Base-by-base conservation (phyloP, 2,329 filamentous ascomycete genomes). In the Diaporthe citrichinensis region DNA sequence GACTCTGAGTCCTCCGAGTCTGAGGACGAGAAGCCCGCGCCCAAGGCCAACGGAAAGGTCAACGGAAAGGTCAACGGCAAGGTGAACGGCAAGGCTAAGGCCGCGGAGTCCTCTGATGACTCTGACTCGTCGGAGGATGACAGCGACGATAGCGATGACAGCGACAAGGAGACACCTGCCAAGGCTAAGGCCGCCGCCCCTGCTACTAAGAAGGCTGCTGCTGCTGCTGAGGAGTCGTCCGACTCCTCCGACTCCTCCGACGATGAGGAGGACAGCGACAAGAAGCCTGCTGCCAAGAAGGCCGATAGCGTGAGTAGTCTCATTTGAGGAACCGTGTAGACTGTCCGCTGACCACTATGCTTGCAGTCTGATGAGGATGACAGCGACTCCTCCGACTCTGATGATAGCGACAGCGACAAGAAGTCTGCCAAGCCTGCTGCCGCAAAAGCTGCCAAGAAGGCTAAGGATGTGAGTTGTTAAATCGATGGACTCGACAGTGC, bases 1-100 rank as follows among this genome's bases (percentile, higher is more conserved):
- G 84, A 83, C 51, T 83, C 83, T 34, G 83, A 83, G 34, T 69
- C 65, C 77, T 81, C 83, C 9, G 84, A 86, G 79, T 82, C 82
- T 75, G 81, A 84, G 76, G 82, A 84, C 67, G 81, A 81, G 76
- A 84, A 85, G 80, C 81, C 80, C 69, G 81, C 80, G 41, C 77
- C 79, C 72, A 83, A 81, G 79, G 39, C 73, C 72, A 79, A 78
- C 62, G 81, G 82, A 39, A 73, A 73, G 79, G 39, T 74, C 72
- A 79, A 78, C 62, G 81, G 82, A 39, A 73, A 73, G 58, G 76
- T 72, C 46, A 81, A 81, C 71, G 76, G 78, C 62, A 77, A 77
- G 72, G 65, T 78, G 72, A 84, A 82, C 76, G 81, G 80, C 77
- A 83, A 84, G 79, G 80, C 80, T 75, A 83, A 87, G 80, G 84